Evolutionary conservation across 1,284 basidiomycete species (phyloP).

Genomic region (Xerocomus minutiporus): DNA sequence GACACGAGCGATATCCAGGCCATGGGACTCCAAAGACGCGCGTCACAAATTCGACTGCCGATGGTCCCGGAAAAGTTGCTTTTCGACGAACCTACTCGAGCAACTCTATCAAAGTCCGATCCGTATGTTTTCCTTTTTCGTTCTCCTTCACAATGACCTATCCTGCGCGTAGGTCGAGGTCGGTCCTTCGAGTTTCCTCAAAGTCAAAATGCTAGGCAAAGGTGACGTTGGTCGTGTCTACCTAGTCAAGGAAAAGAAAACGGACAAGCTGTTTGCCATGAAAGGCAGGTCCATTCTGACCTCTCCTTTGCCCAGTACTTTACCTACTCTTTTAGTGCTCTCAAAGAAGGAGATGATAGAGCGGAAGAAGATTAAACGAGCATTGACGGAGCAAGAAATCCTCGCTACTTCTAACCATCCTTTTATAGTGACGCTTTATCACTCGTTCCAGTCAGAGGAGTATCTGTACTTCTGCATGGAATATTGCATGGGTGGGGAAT

Average conservation of each 20-base stretch:
- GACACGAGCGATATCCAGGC: conserved; percentile 30
- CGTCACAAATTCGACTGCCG: conserved; percentile 40
- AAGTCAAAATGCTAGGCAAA: conserved; percentile 92
- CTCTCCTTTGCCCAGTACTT: conserved; percentile 25
- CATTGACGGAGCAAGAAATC: conserved; percentile 95
- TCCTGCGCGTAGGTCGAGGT: conserved; percentile 71
- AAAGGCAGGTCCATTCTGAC: conserved; percentile 61
- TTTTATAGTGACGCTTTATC: conserved; percentile 95
- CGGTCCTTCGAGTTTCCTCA: conserved; percentile 84
- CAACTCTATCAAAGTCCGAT: conserved; percentile 93
- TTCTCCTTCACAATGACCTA: not conserved
- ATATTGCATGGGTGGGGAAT: conserved; percentile 99
- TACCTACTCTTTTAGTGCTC: conserved; percentile 60
- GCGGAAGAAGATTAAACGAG: conserved; percentile 96
- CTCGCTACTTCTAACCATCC: conserved; percentile 95
- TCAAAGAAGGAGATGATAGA: conserved; percentile 99
- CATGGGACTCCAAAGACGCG: conserved; percentile 36
- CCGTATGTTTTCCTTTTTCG: conserved; percentile 42
- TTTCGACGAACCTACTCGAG: conserved; percentile 95
- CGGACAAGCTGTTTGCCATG: conserved; percentile 90
- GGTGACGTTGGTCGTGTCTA: conserved; percentile 97
- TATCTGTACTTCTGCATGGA: conserved; percentile 98
- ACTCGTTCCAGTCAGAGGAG: conserved; percentile 96
- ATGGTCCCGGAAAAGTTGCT: conserved; percentile 59
- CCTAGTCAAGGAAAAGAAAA: conserved; percentile 94